These are phyloP conservation scores for thale cress (Arabidopsis thaliana) DNA, from an alignment of 345 rosid species.

Conservation along the genomic window TAIR10.1 NC_003070.9:7351501-7352000, in stretches of 20 bases:
- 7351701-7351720: no score
- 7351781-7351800: no score
- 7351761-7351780: no score
- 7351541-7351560: not conserved
- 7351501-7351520: not conserved
- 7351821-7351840: no score
- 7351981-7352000: not conserved
- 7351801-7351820: no score
- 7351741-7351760: no score
- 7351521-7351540: not conserved
- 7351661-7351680: no score
- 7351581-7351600: constrained; percentile 33
- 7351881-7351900: no score
- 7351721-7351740: no score
- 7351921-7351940: not conserved
- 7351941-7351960: not conserved
- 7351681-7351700: no score
- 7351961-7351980: not conserved
- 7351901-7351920: not conserved
- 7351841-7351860: no score
- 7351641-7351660: not conserved
- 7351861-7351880: no score
- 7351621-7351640: not conserved
- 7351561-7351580: not conserved
- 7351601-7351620: constrained; percentile 18